These are phyloP conservation scores for Serendipita sp. DNA, from an alignment of 768 basidiomycete genomes.

Conservation along the genomic window DNA sequence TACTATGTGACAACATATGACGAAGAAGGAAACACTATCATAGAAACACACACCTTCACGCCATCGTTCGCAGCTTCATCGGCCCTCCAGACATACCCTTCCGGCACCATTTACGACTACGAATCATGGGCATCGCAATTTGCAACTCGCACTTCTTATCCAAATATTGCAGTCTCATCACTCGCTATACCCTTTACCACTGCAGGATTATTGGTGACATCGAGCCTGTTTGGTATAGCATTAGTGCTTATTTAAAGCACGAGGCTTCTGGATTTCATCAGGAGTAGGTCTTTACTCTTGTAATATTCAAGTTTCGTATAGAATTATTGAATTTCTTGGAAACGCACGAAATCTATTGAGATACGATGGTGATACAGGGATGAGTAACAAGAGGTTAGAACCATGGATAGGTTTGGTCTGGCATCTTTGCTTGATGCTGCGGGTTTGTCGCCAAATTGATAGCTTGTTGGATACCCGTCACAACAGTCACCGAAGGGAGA, in stretches of 20 bases:
- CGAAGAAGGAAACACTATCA: neutral
- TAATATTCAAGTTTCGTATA: too few relatives aligned
- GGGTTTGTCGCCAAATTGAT: constrained; percentile 16
- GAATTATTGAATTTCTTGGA: too few relatives aligned
- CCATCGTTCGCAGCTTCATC: neutral
- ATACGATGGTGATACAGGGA: too few relatives aligned
- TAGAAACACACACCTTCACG: neutral
- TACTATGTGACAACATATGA: neutral
- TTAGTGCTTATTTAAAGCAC: too few relatives aligned
- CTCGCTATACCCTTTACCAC: neutral
- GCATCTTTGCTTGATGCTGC: constrained; percentile 15
- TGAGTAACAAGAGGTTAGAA: constrained; percentile 15
- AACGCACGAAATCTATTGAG: too few relatives aligned
- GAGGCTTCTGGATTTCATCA: too few relatives aligned
- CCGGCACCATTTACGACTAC: neutral
- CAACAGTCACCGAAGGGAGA: neutral
- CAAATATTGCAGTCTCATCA: neutral
- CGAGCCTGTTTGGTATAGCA: too few relatives aligned
- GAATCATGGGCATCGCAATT: neutral
- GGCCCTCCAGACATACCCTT: neutral
- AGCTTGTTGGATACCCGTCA: constrained; percentile 14
- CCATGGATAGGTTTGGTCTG: constrained; percentile 18
- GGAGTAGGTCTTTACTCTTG: too few relatives aligned
- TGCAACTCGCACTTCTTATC: neutral
- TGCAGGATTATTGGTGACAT: too few relatives aligned